These are phyloP conservation scores for Hebeloma cylindrosporum DNA, from an alignment of 768 basidiomycete genomes.

Conservation along the genomic window DNA sequence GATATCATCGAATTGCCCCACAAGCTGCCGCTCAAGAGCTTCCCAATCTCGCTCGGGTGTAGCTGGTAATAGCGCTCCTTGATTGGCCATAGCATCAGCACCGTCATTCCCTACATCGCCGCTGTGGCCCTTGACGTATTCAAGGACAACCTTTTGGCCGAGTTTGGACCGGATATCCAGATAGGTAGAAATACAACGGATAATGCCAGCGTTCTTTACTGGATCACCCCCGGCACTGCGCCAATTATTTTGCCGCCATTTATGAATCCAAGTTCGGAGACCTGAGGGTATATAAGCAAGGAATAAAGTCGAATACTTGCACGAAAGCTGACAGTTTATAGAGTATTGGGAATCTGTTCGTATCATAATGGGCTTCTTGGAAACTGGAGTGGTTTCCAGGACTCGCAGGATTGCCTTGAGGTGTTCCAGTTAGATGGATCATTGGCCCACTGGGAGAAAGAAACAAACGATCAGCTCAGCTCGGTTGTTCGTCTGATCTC, in stretches of 20 bases:
- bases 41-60: slow-evolving; percentile 63
- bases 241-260: slow-evolving; percentile 64
- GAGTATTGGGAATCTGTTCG: slow-evolving; percentile 87
- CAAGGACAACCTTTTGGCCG: slow-evolving; percentile 59
- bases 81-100: slow-evolving; percentile 73
- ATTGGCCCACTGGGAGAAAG: slow-evolving; percentile 1
- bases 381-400: slow-evolving; percentile 67
- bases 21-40: slow-evolving; percentile 23
- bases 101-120: slow-evolving; percentile 84
- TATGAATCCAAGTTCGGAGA: slow-evolving; percentile 62
- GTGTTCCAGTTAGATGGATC: slow-evolving; percentile 1
- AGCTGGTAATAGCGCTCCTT: slow-evolving; percentile 44
- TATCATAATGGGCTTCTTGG: slow-evolving; percentile 61
- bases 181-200: slow-evolving; percentile 67
- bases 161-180: slow-evolving; percentile 49
- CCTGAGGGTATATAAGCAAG: slow-evolving; percentile 42
- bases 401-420: slow-evolving; percentile 79
- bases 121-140: slow-evolving; percentile 77
- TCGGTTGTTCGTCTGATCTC: slow-evolving; percentile 82
- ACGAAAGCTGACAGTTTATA: slow-evolving; percentile 59
- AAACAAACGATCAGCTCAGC: slow-evolving; percentile 79
- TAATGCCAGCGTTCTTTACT: slow-evolving; percentile 73
- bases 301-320: background rate
- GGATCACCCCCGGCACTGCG: slow-evolving; percentile 43
- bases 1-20: slow-evolving; percentile 3